These are phyloP conservation scores for Cercospora zeina DNA, from an alignment of 2,329 filamentous ascomycete genomes.

Conservation along the genomic window DNA sequence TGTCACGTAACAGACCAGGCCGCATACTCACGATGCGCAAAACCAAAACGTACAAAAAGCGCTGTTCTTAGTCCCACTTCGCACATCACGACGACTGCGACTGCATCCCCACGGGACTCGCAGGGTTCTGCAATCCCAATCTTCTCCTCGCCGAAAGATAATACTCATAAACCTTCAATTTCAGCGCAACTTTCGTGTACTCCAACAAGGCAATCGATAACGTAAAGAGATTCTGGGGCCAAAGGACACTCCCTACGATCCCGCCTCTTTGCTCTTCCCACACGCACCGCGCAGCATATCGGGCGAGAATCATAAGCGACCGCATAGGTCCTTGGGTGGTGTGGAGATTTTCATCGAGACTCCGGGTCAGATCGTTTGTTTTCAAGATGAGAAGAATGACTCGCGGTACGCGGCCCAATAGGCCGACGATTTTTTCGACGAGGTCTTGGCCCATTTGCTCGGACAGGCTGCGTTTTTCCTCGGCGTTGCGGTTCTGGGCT, in stretches of 20 bases:
- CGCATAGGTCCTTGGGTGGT: conserved; percentile 65
- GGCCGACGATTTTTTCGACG: conserved; percentile 80
- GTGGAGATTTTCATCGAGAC: conserved; percentile 85
- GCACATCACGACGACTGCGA: neutral
- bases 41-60: neutral
- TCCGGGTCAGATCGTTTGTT: conserved; percentile 94
- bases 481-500: conserved; percentile 61
- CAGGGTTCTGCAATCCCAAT: conserved; percentile 24
- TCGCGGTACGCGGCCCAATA: conserved; percentile 83
- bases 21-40: too few relatives aligned
- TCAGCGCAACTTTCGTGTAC: conserved; percentile 59
- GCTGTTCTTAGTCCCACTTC: neutral
- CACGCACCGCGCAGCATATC: conserved; percentile 63
- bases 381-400: conserved; percentile 95
- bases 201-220: conserved; percentile 56
- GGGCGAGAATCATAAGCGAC: conserved; percentile 64
- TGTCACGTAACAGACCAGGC: too few relatives aligned
- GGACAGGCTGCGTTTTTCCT: conserved; percentile 85
- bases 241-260: conserved; percentile 53
- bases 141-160: conserved; percentile 52
- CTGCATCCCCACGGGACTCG: conserved; percentile 14
- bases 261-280: conserved; percentile 61
- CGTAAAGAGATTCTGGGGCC: conserved; percentile 53
- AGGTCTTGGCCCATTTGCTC: conserved; percentile 76
- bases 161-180: conserved; percentile 60